Base-by-base conservation (phyloP, 768 basidiomycete genomes). In the Coprinopsis strossmayeri region DNA sequence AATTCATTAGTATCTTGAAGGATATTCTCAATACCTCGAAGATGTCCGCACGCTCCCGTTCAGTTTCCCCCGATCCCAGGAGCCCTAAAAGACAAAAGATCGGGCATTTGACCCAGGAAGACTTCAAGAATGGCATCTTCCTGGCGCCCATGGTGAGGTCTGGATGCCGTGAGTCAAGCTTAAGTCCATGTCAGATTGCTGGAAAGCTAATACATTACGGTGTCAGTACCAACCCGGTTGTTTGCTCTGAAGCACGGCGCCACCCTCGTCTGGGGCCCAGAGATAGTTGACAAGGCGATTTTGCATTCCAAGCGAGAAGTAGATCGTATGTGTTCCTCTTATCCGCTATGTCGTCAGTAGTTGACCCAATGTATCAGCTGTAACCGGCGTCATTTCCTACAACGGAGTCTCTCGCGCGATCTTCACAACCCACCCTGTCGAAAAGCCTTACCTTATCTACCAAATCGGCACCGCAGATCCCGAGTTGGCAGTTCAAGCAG, bases 111-210 rank as follows among this genome's bases (percentile, higher is more conserved):
- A 82, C 82, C 0, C 60, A 73, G 1, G 81, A 83, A 24, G 82
- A 91, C 54, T 99, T 92, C 70, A 84, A 84, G 55, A 76, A 90
- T 68, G 94, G 92, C 9, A 71, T 97, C 25, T 86, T 96, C 59
- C 78, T 99, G n/a, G 95, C 96, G 2, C 96, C 96, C 1, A 99
- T 99, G 96, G 96, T 99, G 45, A 79, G 93, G 60, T 95, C 91
- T 50, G 91, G 93, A 52, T 85, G 86, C 55, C 66, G 90, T 92
- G 65, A 59, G 87, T 77, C n/a, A n/a, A 34, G 47, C 30, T 32
- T 7, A 7, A 15, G 30, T 15, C 30, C 15, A 32, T 32, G 7
- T 7, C 15, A 15, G 9, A 32, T 7, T 32, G 15, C 15, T n/a
- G n/a, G 15, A 43, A 26, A 18, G 20, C n/a, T 49, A 5, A 49